Base-by-base conservation (phyloP, 75 land plant genomes). In the Selaginella moellendorffii region DNA sequence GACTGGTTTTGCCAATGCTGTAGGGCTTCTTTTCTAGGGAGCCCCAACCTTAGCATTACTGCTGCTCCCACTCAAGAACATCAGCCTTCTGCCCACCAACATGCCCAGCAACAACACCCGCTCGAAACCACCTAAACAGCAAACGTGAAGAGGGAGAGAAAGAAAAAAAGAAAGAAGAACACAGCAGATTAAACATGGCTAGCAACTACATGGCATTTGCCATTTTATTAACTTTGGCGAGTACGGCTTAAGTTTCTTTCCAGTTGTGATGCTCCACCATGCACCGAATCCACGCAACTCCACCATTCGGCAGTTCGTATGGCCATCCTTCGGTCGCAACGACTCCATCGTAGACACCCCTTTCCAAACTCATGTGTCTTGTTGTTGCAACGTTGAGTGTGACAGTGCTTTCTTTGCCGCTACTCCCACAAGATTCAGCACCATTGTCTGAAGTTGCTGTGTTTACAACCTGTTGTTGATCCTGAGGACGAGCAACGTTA, bases 1-100 rank as follows among this genome's bases (percentile, higher is more conserved):
- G 85, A 87, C 67, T 93, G 99, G 96, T 93, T 81, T 52, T 93
- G 96, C 46, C 10, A 36, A 14, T 36, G 46, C 14, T 36, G 46
- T 36, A 5, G 46, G 14, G 46, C 46, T 14, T 36, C 46, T 5
- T 36, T 36, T 14, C 46, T 36, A 36, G 14, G 46, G 10, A 36
- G 46, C 46, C 5, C 5, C 46, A 36, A 36, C 46, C 46, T 5
- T 5, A 36, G 10, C 14, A 36, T 14, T 36, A 5, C 46, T 14
- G 14, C 46, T 36, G 46, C 46, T 5, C 46, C 46, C 5, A 14
- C 46, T 36, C 10, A 36, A 36, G 46, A 36, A 14, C 46, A 36
- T 5, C 46, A 36, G 46, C 46, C 5, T 5, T 14, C 46, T 5
- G 10, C 46, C 46, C 46, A 36, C 10, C 46, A 36, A 14, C 46